phyloP scores from a whole-genome alignment of 257 asterid species.

The Leonotis leonurus region DNA sequence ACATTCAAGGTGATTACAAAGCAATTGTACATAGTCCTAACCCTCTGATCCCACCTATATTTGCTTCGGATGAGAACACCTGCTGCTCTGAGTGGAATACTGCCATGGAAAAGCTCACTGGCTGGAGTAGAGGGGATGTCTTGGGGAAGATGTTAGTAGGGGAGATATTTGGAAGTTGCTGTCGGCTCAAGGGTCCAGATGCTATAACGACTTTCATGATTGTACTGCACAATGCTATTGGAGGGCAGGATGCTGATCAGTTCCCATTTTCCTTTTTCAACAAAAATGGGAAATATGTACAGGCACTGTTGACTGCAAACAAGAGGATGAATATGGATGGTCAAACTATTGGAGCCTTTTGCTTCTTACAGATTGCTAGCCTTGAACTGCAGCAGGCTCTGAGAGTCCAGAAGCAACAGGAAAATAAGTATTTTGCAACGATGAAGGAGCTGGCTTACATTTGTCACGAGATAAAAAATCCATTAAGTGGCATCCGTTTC shows the following conservation, averaged over 20 bases:
- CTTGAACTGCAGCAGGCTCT: conserved; percentile 57
- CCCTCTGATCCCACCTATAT: conserved; percentile 83
- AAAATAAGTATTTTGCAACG: conserved; percentile 41
- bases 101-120: conserved; percentile 79
- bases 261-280: conserved; percentile 62
- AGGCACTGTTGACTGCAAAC: conserved; percentile 62
- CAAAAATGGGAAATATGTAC: conserved; percentile 54
- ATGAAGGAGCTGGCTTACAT: conserved; percentile 52
- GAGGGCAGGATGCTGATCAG: conserved; percentile 67
- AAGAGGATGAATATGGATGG: conserved; percentile 68
- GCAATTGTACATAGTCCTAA: conserved; percentile 74
- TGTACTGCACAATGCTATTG: conserved; percentile 68
- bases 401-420: conserved; percentile 50
- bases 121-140: conserved; percentile 60
- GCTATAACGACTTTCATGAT: conserved; percentile 66
- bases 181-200: conserved; percentile 70
- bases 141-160: conserved; percentile 70
- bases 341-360: conserved; percentile 57
- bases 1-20: conserved; percentile 76
- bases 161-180: conserved; percentile 68
- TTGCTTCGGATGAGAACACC: conserved; percentile 67
- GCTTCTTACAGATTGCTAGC: conserved; percentile 69
- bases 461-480: conserved; percentile 27
- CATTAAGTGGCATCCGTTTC: conserved; percentile 67
- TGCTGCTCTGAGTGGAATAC: conserved; percentile 86